phyloP scores from a whole-genome alignment of 257 asterid genomes.

The Lantana camara region DNA sequence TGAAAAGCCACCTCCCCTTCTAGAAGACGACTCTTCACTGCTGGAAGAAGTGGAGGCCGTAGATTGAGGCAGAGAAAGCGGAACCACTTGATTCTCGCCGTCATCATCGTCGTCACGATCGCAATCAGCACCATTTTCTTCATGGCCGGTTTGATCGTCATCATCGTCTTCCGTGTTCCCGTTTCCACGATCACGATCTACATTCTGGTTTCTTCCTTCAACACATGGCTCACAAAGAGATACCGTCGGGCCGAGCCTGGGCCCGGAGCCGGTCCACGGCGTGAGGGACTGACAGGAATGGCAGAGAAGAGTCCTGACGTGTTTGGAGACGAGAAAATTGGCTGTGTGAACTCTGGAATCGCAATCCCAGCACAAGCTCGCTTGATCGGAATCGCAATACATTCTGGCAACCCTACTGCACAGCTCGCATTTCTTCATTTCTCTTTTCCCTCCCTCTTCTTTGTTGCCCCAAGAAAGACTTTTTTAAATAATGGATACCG shows the following conservation, averaged over 20 bases:
- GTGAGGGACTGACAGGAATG: constrained; percentile 40
- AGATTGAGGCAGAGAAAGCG: constrained; percentile 46
- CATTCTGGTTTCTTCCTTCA: neutral
- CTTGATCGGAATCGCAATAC: constrained; percentile 53
- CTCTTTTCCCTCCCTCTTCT: too few species aligned
- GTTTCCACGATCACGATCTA: too few species aligned
- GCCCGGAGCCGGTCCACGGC: constrained; percentile 50
- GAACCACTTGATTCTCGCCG: constrained; percentile 81
- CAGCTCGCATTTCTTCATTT: constrained; percentile 48
- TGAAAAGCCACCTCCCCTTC: constrained; percentile 26
- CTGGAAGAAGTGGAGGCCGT: constrained; percentile 43
- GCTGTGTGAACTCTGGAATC: constrained; percentile 62
- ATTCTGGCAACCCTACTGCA: constrained; percentile 37
- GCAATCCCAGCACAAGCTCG: constrained; percentile 59
- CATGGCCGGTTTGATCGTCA: too few species aligned
- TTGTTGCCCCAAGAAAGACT: too few species aligned
- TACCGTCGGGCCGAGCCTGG: constrained; percentile 26
- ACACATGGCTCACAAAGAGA: constrained; percentile 39
- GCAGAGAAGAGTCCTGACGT: constrained; percentile 44
- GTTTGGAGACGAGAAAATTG: constrained; percentile 55
- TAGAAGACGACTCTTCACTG: constrained; percentile 37
- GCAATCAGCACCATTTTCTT: neutral
- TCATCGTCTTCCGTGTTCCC: too few species aligned
- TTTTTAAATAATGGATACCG: too few species aligned
- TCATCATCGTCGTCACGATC: constrained; percentile 38